These are phyloP conservation scores for Candida odintsovae DNA, from an alignment of 805 yeast genomes.

Conservation along the genomic window DNA sequence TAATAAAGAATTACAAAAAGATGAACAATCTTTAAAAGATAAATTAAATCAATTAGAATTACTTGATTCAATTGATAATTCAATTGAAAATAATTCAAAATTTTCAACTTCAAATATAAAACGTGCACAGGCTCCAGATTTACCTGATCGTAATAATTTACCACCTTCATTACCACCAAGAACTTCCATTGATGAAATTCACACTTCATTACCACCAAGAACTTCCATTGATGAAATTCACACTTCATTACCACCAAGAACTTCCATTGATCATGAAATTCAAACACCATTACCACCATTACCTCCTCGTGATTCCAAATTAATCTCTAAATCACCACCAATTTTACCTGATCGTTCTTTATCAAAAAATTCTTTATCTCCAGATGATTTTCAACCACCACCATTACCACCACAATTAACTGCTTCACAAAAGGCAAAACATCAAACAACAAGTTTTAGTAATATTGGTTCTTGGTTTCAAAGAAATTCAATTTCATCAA, in stretches of 20 bases:
- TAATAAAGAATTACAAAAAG: background rate
- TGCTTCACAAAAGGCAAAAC: slow-evolving; percentile 19
- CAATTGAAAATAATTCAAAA: background rate
- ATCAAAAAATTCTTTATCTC: background rate
- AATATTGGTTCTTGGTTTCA: slow-evolving; percentile 21
- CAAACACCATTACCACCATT: slow-evolving; percentile 1
- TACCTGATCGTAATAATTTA: background rate
- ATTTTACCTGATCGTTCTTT: background rate
- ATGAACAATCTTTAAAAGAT: background rate
- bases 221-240: background rate
- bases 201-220: slow-evolving; percentile 1
- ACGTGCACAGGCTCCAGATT: background rate
- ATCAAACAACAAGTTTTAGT: slow-evolving; percentile 17
- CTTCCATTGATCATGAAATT: background rate
- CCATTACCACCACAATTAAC: slow-evolving; percentile 23
- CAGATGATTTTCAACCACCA: slow-evolving; percentile 18
- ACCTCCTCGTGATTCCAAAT: background rate
- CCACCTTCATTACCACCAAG: slow-evolving; percentile 1
- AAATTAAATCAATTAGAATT: background rate
- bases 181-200: background rate
- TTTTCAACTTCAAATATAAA: background rate
- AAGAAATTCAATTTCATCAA: slow-evolving; percentile 7
- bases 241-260: no score
- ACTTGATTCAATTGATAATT: no score
- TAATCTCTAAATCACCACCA: background rate